Evolutionary conservation across 202 grass and related monocot species (phyloP).

Genomic region (Carex arenaria): DNA sequence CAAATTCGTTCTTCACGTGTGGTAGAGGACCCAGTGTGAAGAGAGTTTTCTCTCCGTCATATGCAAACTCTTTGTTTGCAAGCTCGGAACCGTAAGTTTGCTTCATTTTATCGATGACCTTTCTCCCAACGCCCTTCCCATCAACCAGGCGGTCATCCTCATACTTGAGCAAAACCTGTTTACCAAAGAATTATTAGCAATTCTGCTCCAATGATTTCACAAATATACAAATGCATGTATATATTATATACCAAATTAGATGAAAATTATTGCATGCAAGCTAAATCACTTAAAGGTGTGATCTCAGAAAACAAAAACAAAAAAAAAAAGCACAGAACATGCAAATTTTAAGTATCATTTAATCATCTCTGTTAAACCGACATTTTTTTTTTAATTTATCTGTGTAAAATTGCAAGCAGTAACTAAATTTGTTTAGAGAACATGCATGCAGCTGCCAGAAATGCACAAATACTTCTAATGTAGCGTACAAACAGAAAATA

Average conservation of each 20-base stretch:
- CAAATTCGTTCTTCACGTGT: constrained; percentile 65
- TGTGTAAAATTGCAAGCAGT: too few species aligned
- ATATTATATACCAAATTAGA: not conserved
- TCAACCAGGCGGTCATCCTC: constrained; percentile 67
- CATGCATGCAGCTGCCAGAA: too few species aligned
- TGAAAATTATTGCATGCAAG: not conserved
- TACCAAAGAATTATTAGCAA: not conserved
- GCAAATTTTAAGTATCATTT: not conserved
- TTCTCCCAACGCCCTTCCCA: constrained; percentile 65
- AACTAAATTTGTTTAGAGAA: too few species aligned
- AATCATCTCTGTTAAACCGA: too few species aligned
- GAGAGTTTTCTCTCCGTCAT: constrained; percentile 80
- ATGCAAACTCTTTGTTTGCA: constrained; percentile 67
- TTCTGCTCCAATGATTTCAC: not conserved
- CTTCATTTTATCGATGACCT: constrained; percentile 79
- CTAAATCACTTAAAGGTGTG: too few species aligned
- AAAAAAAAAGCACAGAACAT: not conserved
- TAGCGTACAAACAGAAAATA: too few species aligned
- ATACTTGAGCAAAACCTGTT: constrained; percentile 73
- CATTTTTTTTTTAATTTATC: too few species aligned
- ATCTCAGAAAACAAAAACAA: too few species aligned
- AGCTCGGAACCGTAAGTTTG: constrained; percentile 56
- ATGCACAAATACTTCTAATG: too few species aligned
- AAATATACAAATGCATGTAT: not conserved
- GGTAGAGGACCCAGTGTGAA: constrained; percentile 76